Percentiles rank a stretch among this genome's conserved stretches.
Evolutionary conservation across 1,284 basidiomycete species (phyloP).

Genomic region (Trichosporon sp.): DNA sequence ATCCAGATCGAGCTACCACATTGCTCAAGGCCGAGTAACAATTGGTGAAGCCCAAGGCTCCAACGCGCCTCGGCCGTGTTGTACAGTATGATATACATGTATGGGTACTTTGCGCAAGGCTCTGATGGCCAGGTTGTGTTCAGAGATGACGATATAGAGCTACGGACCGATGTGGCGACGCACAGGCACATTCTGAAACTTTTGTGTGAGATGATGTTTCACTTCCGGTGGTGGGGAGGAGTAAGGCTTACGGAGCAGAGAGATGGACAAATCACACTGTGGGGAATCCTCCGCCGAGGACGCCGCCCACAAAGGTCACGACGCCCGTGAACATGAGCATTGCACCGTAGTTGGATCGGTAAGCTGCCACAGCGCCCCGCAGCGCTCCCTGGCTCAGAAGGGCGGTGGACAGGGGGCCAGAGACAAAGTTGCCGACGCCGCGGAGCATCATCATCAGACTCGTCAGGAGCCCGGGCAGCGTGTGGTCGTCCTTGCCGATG

Average conservation of each 20-base stretch:
- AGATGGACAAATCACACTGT: background rate
- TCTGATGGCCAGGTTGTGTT: no score
- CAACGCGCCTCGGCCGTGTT: background rate
- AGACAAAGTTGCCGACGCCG: slow-evolving; percentile 44
- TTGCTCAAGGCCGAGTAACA: background rate
- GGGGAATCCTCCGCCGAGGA: slow-evolving; percentile 17
- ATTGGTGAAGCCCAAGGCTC: background rate
- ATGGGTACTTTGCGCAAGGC: background rate
- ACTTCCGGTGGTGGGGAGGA: background rate
- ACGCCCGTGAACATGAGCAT: slow-evolving; percentile 24
- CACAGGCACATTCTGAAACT: no score
- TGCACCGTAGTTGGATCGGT: slow-evolving; percentile 33
- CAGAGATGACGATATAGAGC: no score
- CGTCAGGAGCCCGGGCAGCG: slow-evolving; percentile 31
- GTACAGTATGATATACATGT: background rate
- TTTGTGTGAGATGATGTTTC: background rate
- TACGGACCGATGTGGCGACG: no score
- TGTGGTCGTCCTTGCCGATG: slow-evolving; percentile 34
- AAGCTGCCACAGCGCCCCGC: slow-evolving; percentile 33
- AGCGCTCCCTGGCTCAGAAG: slow-evolving; percentile 26
- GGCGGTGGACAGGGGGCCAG: slow-evolving; percentile 35
- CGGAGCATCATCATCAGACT: slow-evolving; percentile 36
- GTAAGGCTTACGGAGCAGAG: background rate
- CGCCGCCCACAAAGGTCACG: slow-evolving; percentile 21
- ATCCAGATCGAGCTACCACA: background rate